These are phyloP conservation scores for Allodekkera sacchari DNA, from an alignment of 805 yeast genomes.

Conservation along the genomic window DNA sequence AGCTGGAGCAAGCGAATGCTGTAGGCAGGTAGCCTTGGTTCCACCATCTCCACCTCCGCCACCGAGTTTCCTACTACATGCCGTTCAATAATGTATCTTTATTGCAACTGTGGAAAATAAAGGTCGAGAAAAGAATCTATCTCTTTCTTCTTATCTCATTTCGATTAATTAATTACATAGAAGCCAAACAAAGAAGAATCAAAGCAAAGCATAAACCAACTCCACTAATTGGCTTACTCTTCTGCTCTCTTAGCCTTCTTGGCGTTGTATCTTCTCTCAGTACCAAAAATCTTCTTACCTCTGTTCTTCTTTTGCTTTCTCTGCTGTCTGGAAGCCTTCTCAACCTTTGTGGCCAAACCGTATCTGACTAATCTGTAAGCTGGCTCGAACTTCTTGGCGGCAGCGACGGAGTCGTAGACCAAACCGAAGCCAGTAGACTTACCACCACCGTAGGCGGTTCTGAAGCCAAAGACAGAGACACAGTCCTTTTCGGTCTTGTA, in stretches of 20 bases:
- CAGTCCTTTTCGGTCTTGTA: constrained; percentile 63
- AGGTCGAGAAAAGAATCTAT: constrained; percentile 1
- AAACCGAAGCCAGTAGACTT: constrained; percentile 99
- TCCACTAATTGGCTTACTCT: constrained; percentile 41
- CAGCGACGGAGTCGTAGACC: constrained; percentile 95
- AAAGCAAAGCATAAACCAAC: constrained; percentile 1
- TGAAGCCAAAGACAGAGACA: constrained; percentile 95
- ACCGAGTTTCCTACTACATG: no score
- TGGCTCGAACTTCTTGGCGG: constrained; percentile 98
- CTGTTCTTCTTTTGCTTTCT: constrained; percentile 99
- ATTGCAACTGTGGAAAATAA: no score
- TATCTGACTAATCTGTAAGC: constrained; percentile 98
- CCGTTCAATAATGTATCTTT: no score
- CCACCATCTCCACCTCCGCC: no score
- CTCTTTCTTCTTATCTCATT: constrained; percentile 7
- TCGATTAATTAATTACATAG: constrained; percentile 6
- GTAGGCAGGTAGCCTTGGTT: no score
- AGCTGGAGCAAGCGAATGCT: no score
- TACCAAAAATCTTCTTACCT: constrained; percentile 98
- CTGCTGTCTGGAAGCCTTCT: constrained; percentile 98
- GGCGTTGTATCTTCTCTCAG: constrained; percentile 92
- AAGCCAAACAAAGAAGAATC: not conserved
- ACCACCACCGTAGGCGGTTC: constrained; percentile 99
- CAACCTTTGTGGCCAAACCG: constrained; percentile 94
- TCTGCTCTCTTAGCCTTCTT: constrained; percentile 84